A percentile compares a stretch with the other conserved stretches of the same genome.
phyloP scores from a whole-genome alignment of 2,329 filamentous ascomycete genomes.

The Trichoderma brevicompactum region DNA sequence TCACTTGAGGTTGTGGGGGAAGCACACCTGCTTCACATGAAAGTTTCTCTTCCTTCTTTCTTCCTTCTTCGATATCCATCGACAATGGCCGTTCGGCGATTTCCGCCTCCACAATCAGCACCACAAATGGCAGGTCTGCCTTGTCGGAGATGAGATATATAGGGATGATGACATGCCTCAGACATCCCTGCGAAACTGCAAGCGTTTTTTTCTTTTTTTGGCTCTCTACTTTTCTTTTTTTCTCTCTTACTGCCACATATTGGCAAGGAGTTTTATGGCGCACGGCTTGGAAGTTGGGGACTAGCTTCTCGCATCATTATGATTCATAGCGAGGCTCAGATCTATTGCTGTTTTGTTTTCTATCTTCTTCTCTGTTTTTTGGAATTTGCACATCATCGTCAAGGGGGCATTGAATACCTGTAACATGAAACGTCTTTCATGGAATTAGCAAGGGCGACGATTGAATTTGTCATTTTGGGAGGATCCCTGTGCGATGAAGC shows the following conservation, averaged over 20 bases:
- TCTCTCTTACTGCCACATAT: background rate
- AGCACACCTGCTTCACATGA: background rate
- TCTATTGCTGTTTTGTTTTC: background rate
- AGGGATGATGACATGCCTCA: background rate
- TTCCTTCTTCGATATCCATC: background rate
- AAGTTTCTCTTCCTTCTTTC: background rate
- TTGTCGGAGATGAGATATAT: background rate
- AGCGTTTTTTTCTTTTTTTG: background rate
- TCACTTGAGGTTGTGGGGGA: background rate
- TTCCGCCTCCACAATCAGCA: background rate
- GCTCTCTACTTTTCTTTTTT: too few relatives aligned
- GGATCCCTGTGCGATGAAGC: background rate
- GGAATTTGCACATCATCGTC: background rate
- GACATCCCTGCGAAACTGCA: background rate
- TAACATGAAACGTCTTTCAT: background rate
- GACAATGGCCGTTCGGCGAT: background rate
- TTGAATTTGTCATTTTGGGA: background rate
- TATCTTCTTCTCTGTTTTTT: background rate
- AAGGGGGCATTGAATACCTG: background rate
- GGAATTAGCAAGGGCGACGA: background rate
- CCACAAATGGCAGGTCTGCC: background rate
- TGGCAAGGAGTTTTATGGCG: constrained; percentile 3
- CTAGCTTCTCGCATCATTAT: background rate
- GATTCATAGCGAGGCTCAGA: background rate
- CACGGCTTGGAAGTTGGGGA: background rate